A percentile compares a stretch with the other conserved stretches of the same genome.
Conservation (phyloP, 768 basidiomycete genomes). For the Xerocomellus chrysenteron region DNA sequence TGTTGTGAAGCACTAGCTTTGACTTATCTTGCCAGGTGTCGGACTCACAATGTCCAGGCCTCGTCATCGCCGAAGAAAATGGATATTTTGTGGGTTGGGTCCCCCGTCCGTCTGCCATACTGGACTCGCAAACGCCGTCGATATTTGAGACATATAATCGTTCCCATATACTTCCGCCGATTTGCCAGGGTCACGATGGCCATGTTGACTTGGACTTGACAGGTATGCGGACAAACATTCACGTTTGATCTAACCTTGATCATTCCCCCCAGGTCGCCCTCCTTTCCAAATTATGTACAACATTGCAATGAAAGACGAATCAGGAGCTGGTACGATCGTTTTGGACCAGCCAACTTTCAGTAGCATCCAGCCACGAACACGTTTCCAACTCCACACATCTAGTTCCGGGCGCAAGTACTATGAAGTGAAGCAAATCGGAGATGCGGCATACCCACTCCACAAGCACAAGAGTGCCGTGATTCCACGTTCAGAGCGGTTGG, state of each 20-base stretch:
- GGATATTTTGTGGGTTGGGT: slow-evolving; percentile 78
- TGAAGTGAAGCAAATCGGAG: slow-evolving; percentile 86
- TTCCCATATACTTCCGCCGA: slow-evolving; percentile 69
- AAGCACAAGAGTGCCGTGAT: slow-evolving; percentile 62
- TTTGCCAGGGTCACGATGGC: slow-evolving; percentile 80
- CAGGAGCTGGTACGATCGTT: slow-evolving; percentile 67
- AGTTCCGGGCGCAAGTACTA: slow-evolving; percentile 82
- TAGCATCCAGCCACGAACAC: slow-evolving; percentile 76
- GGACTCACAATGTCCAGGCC: slow-evolving; percentile 85
- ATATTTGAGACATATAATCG: slow-evolving; percentile 63
- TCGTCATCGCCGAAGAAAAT: slow-evolving; percentile 55
- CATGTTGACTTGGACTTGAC: slow-evolving; percentile 83
- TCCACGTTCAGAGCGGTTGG: slow-evolving; percentile 63
- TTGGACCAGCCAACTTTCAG: slow-evolving; percentile 79
- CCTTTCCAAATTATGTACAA: slow-evolving; percentile 94
- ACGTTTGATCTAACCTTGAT: background rate
- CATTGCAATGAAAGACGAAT: slow-evolving; percentile 66
- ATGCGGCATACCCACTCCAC: slow-evolving; percentile 77
- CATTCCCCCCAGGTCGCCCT: slow-evolving; percentile 59
- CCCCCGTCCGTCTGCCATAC: slow-evolving; percentile 69
- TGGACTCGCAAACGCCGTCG: slow-evolving; percentile 59
- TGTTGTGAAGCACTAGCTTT: background rate
- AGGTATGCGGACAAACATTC: slow-evolving; percentile 42
- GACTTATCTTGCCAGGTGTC: slow-evolving; percentile 51
- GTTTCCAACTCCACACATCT: slow-evolving; percentile 79